Evolutionary conservation across 2,329 filamentous ascomycete species (phyloP).

Genomic region (Alternaria dauci): DNA sequence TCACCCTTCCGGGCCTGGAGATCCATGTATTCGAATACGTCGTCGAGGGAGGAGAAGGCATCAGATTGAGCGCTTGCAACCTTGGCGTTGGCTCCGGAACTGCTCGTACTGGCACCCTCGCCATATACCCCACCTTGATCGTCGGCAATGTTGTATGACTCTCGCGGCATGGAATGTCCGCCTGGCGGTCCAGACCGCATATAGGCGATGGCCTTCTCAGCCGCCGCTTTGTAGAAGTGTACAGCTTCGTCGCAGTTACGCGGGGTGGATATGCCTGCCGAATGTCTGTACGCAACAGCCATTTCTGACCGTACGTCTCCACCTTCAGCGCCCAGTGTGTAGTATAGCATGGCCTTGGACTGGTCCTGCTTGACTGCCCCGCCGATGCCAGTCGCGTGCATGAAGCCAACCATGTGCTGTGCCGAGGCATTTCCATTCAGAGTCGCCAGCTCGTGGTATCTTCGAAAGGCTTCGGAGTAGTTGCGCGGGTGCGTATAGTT

Average conservation of each 20-base stretch:
- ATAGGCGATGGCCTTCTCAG: conserved; percentile 90
- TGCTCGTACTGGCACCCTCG: conserved; percentile 89
- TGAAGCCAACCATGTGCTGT: conserved; percentile 93
- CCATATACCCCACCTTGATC: conserved; percentile 93
- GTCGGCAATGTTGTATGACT: conserved; percentile 87
- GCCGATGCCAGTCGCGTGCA: conserved; percentile 93
- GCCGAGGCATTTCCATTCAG: conserved; percentile 87
- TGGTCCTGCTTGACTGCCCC: conserved; percentile 83
- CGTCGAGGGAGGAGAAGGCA: conserved; percentile 85
- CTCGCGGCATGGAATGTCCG: conserved; percentile 77
- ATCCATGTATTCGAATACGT: conserved; percentile 93
- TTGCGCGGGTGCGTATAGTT: conserved; percentile 89
- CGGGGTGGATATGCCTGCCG: conserved; percentile 83
- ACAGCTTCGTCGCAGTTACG: conserved; percentile 86
- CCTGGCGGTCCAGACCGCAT: conserved; percentile 90
- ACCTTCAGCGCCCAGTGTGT: conserved; percentile 87
- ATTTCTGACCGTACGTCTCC: conserved; percentile 89
- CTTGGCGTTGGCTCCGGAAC: conserved; percentile 82
- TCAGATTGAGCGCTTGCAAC: conserved; percentile 77
- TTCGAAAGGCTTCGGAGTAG: conserved; percentile 78
- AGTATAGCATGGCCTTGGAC: conserved; percentile 89
- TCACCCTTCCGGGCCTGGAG: conserved; percentile 90
- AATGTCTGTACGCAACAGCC: conserved; percentile 87
- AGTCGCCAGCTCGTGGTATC: conserved; percentile 80
- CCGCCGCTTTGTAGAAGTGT: conserved; percentile 90